Percentiles rank a stretch among this genome's conserved stretches.
These are phyloP conservation scores for Trichomonas gallinae DNA, from an alignment of 208 protist genomes.

Conservation along the genomic window DNA sequence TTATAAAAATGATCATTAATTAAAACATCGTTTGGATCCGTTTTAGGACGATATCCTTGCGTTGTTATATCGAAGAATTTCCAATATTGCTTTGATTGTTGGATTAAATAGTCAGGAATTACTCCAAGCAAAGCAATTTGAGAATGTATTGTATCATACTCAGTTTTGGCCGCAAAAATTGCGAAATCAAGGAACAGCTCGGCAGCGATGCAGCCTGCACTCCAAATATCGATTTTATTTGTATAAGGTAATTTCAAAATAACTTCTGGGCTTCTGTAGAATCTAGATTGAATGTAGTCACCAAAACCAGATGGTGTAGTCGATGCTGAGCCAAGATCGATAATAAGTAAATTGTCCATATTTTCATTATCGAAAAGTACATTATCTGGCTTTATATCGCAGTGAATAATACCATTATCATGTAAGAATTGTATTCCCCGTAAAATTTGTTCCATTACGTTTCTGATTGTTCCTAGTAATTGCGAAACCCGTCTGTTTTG, in stretches of 20 bases:
- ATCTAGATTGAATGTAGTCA: slow-evolving; percentile 76
- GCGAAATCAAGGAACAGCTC: not conserved
- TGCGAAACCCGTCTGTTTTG: not conserved
- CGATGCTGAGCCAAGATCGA: slow-evolving; percentile 54
- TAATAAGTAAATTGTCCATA: slow-evolving; percentile 28
- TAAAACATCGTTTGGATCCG: not conserved
- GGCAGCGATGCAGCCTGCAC: not conserved
- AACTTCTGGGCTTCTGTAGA: slow-evolving; percentile 75
- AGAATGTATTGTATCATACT: not conserved
- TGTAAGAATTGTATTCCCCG: not conserved
- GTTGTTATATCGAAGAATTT: not conserved
- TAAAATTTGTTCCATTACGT: slow-evolving; percentile 36
- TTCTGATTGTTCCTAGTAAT: slow-evolving; percentile 23
- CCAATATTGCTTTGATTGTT: not conserved
- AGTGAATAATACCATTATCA: slow-evolving; percentile 36
- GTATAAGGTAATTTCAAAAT: not conserved
- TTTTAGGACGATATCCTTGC: not conserved
- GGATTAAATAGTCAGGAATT: not conserved
- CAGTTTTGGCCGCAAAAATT: not conserved
- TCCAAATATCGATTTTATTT: not conserved
- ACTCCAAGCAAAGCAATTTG: not conserved
- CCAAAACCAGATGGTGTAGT: slow-evolving; percentile 63
- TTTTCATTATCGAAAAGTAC: not conserved
- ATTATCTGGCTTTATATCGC: slow-evolving; percentile 42
- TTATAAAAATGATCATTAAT: not conserved